Evolutionary conservation across 2,329 filamentous ascomycete species (phyloP).

Genomic region (Xylariales sp.): DNA sequence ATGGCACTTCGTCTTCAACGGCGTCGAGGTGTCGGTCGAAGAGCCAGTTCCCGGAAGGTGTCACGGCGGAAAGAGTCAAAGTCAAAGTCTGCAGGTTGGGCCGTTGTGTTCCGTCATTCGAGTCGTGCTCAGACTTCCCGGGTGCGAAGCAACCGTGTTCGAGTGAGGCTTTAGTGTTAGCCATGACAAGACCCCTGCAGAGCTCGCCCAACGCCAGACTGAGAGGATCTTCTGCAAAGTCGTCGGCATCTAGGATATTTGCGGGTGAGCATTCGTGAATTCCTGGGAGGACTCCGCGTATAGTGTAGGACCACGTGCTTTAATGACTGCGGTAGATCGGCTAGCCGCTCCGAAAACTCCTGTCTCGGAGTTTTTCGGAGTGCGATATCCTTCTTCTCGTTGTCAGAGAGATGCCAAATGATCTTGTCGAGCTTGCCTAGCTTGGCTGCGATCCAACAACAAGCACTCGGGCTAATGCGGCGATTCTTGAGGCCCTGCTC

Average conservation of each 20-base stretch:
- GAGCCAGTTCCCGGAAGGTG: conserved; percentile 1
- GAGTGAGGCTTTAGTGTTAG: background rate
- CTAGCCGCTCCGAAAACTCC: background rate
- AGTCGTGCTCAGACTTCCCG: background rate
- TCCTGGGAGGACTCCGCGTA: background rate
- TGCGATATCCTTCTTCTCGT: conserved; percentile 1
- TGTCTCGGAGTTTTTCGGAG: background rate
- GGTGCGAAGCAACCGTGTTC: background rate
- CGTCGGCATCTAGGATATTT: background rate
- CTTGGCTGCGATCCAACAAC: conserved; percentile 2
- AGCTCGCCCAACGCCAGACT: background rate
- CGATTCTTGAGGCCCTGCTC: conserved; percentile 1
- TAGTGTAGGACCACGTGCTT: background rate
- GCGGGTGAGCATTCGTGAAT: background rate
- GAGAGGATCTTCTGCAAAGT: background rate
- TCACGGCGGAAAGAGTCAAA: conserved; percentile 3
- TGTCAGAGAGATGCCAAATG: conserved; percentile 4
- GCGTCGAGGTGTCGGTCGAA: background rate
- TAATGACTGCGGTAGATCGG: conserved; percentile 2
- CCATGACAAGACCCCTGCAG: background rate
- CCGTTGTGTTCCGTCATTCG: background rate
- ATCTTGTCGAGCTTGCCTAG: conserved; percentile 2
- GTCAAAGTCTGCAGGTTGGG: conserved; percentile 3
- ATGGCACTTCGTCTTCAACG: background rate
- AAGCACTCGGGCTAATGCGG: conserved; percentile 1